Percentiles rank a stretch among this genome's conserved stretches.
Conservation (phyloP, 2,329 filamentous ascomycete species). For the Gremmenia infestans region DNA sequence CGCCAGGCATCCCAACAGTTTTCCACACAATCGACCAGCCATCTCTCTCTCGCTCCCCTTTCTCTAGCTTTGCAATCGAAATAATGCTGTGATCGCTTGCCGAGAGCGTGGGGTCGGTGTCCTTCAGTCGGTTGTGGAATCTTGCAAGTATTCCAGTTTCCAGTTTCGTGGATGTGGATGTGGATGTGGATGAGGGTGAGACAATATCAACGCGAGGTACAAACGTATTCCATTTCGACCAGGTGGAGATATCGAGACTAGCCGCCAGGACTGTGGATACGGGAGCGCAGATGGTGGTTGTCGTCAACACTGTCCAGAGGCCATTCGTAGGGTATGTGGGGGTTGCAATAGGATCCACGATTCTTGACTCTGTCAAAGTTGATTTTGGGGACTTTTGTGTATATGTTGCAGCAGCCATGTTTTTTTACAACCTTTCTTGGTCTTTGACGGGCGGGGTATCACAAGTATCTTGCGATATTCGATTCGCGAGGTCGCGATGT, state of each 20-base stretch:
- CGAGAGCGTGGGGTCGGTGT: neutral
- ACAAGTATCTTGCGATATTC: too few relatives aligned
- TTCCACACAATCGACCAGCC: constrained; percentile 7
- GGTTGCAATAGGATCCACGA: constrained; percentile 4
- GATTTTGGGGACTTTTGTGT: neutral
- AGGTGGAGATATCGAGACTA: constrained; percentile 8
- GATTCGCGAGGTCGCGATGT: neutral
- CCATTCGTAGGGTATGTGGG: constrained; percentile 3
- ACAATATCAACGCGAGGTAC: constrained; percentile 55
- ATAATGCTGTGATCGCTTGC: constrained; percentile 1
- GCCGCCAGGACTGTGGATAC: constrained; percentile 1
- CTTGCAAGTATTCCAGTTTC: neutral
- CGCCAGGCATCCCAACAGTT: constrained; percentile 1
- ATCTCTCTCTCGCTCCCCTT: neutral
- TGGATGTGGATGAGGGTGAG: constrained; percentile 32
- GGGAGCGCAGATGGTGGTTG: constrained; percentile 5
- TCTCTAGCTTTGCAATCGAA: constrained; percentile 1
- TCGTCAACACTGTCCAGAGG: constrained; percentile 4
- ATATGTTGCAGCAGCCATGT: neutral
- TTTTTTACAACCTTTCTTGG: neutral
- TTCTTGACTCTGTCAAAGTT: neutral
- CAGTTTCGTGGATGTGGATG: neutral
- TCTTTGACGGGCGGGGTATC: too few relatives aligned
- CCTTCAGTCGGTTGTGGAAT: constrained; percentile 6
- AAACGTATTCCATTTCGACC: constrained; percentile 42